phyloP scores from a whole-genome alignment of 352 stramenopile species.

The Globisporangium paroecandrum region DNA sequence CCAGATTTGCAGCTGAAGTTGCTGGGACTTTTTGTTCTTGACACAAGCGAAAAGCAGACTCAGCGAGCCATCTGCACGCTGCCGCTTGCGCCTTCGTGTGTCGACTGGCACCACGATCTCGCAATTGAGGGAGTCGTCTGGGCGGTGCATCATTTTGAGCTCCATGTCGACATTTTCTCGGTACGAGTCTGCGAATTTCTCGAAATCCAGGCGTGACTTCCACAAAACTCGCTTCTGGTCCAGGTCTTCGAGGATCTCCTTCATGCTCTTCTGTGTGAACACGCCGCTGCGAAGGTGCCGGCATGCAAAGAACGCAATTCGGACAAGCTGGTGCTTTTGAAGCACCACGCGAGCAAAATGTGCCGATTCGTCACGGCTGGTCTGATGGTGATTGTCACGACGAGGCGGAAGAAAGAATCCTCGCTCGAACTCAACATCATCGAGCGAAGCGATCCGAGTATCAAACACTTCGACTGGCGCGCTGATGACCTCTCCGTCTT shows the following conservation, averaged over 20 bases:
- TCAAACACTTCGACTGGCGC: conserved; percentile 15
- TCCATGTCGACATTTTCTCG: conserved; percentile 14
- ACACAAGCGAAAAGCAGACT: not conserved
- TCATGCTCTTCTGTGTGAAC: conserved; percentile 25
- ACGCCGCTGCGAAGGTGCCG: conserved; percentile 11
- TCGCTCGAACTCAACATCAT: conserved; percentile 8
- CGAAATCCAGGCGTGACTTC: conserved; percentile 16
- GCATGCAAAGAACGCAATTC: conserved; percentile 10
- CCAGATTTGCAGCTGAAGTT: conserved; percentile 5
- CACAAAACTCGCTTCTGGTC: conserved; percentile 12
- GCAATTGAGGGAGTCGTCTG: conserved; percentile 1
- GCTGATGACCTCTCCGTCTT: conserved; percentile 21
- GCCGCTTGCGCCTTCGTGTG: too few species aligned
- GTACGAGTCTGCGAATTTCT: conserved; percentile 15
- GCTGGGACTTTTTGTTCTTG: conserved; percentile 1
- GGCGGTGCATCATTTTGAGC: not conserved
- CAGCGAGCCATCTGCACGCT: not conserved
- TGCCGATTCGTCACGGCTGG: not conserved
- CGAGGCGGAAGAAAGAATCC: not conserved
- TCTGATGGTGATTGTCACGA: not conserved
- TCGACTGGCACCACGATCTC: not conserved
- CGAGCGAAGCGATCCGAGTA: not conserved
- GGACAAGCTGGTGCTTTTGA: conserved; percentile 12
- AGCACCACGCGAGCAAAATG: conserved; percentile 2
- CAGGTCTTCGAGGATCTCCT: conserved; percentile 22